These are phyloP conservation scores for Lenzites betulinus DNA, from an alignment of 768 basidiomycete genomes.

Conservation along the genomic window DNA sequence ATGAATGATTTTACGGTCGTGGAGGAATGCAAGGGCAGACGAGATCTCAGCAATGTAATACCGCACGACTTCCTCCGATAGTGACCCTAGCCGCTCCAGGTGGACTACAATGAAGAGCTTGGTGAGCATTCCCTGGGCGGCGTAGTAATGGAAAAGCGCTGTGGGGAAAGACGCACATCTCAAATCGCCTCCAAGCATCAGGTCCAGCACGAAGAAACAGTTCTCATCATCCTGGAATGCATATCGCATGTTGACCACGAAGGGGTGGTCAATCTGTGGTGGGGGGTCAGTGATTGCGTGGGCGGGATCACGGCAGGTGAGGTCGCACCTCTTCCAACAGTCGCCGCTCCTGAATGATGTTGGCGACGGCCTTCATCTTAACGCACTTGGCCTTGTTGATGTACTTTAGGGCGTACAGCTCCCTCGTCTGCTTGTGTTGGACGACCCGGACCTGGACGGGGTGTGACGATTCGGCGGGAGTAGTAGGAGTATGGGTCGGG, in stretches of 20 bases:
- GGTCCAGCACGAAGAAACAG: conserved; percentile 96
- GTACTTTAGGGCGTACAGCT: conserved; percentile 97
- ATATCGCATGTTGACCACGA: conserved; percentile 92
- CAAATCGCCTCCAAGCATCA: conserved; percentile 95
- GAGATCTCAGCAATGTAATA: conserved; percentile 92
- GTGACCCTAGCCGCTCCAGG: conserved; percentile 74
- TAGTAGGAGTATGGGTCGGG: conserved; percentile 16
- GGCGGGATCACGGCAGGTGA: conserved; percentile 14
- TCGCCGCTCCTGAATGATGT: conserved; percentile 94
- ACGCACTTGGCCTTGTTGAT: conserved; percentile 98
- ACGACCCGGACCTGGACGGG: conserved; percentile 88
- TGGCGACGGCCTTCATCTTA: conserved; percentile 97
- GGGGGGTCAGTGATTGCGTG: background rate
- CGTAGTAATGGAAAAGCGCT: background rate
- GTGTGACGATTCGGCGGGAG: conserved; percentile 4
- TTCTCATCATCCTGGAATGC: conserved; percentile 99
- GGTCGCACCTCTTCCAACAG: conserved; percentile 86
- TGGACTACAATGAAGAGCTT: conserved; percentile 59
- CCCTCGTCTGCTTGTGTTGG: conserved; percentile 97
- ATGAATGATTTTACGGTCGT: conserved; percentile 94
- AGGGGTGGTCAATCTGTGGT: conserved; percentile 88
- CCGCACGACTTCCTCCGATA: conserved; percentile 77
- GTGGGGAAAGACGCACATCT: conserved; percentile 62
- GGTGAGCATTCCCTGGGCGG: background rate
- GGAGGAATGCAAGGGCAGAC: conserved; percentile 86